phyloP scores from a whole-genome alignment of 352 stramenopile species.

The Pythium phragmitis region DNA sequence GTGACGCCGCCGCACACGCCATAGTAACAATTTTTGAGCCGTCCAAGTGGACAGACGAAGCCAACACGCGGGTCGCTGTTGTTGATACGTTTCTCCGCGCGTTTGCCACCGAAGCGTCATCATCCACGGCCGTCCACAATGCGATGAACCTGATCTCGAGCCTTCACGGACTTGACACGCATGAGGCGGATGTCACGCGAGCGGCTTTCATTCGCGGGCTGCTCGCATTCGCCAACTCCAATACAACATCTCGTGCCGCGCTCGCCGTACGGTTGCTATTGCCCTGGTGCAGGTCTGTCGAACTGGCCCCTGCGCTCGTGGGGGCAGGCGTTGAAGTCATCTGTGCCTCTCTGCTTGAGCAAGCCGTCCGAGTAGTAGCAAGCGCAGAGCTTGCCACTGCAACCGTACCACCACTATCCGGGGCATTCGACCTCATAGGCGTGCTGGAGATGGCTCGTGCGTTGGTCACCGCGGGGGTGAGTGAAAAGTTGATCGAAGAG shows the following conservation, averaged over 20 bases:
- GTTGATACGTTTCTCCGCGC: not conserved
- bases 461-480: not conserved
- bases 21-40: not conserved
- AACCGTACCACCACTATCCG: not conserved
- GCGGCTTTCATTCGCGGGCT: not conserved
- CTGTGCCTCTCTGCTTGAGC: not conserved
- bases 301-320: not conserved
- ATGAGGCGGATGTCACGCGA: not conserved
- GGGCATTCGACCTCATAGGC: not conserved
- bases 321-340: not conserved
- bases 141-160: not conserved
- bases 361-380: not conserved
- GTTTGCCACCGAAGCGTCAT: not conserved
- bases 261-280: not conserved
- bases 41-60: not conserved
- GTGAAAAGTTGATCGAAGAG: constrained; percentile 3
- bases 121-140: not conserved
- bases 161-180: not conserved
- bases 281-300: not conserved
- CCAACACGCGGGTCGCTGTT: not conserved
- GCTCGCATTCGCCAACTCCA: not conserved
- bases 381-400: not conserved
- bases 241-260: not conserved
- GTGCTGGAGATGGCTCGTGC: not conserved
- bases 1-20: not conserved